Conservation (phyloP, 1,284 basidiomycete species). For the Naganishia albida region DNA sequence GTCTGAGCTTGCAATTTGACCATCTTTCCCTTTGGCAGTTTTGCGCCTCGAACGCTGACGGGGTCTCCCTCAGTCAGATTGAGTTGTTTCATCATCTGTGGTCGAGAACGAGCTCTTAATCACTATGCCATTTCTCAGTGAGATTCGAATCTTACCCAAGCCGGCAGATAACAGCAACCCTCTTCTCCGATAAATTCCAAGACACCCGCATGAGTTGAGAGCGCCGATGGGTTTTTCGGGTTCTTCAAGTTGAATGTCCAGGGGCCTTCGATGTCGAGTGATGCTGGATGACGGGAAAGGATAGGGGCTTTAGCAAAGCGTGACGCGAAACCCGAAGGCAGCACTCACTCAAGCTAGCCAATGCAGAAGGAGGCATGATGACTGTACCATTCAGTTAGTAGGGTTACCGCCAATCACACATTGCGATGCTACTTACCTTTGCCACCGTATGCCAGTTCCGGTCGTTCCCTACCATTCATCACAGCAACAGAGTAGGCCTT, state of each 20-base stretch:
- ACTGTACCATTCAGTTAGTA: slow-evolving; percentile 60
- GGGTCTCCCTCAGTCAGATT: slow-evolving; percentile 87
- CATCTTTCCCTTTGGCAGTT: slow-evolving; percentile 88
- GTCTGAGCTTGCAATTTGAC: slow-evolving; percentile 97
- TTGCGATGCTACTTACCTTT: slow-evolving; percentile 73
- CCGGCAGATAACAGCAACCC: slow-evolving; percentile 90
- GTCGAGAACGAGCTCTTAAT: slow-evolving; percentile 10
- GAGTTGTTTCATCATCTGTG: slow-evolving; percentile 92
- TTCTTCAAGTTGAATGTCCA: slow-evolving; percentile 97
- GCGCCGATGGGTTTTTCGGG: slow-evolving; percentile 77
- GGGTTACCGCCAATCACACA: slow-evolving; percentile 22
- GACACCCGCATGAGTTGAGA: slow-evolving; percentile 89
- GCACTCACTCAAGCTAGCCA: slow-evolving; percentile 73
- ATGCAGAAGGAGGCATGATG: slow-evolving; percentile 94
- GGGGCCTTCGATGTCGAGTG: slow-evolving; percentile 85
- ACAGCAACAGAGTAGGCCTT: slow-evolving; percentile 55
- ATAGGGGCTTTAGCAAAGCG: slow-evolving; percentile 3
- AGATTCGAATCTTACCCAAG: slow-evolving; percentile 65
- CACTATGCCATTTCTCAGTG: too few species aligned
- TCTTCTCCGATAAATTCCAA: slow-evolving; percentile 98
- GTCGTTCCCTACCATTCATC: slow-evolving; percentile 50
- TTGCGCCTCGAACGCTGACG: slow-evolving; percentile 84
- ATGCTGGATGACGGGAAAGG: slow-evolving; percentile 54
- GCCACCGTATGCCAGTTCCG: slow-evolving; percentile 69
- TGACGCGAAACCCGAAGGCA: slow-evolving; percentile 1